These are phyloP conservation scores for Venturia oleaginea DNA, from an alignment of 2,329 filamentous ascomycete species.

Conservation along the genomic window DNA sequence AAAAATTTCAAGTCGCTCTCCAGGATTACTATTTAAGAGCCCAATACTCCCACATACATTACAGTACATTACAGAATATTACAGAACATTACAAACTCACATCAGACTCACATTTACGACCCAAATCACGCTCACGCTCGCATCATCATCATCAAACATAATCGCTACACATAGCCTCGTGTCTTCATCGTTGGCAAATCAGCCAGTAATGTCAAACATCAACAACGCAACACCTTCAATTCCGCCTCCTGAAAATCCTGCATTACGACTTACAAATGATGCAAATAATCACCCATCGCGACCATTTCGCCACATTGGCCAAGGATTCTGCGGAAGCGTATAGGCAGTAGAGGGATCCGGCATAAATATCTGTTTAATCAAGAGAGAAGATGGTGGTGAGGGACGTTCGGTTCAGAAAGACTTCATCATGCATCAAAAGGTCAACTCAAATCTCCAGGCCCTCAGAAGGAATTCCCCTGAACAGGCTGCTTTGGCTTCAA, in stretches of 20 bases:
- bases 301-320: slow-evolving; percentile 20
- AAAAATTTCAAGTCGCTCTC: too few relatives aligned
- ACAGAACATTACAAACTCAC: too few relatives aligned
- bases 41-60: too few relatives aligned
- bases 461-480: background rate
- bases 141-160: background rate
- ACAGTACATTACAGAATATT: too few relatives aligned
- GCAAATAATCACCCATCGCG: background rate
- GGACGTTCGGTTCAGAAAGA: slow-evolving; percentile 16
- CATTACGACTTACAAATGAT: background rate
- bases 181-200: background rate
- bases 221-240: background rate
- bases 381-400: slow-evolving; percentile 17
- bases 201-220: background rate
- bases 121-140: background rate
- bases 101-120: background rate
- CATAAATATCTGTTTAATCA: slow-evolving; percentile 3
- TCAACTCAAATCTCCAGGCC: background rate
- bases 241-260: background rate
- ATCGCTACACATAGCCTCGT: background rate
- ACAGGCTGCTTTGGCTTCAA: slow-evolving; percentile 14
- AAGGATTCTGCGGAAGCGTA: slow-evolving; percentile 17
- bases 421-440: slow-evolving; percentile 13
- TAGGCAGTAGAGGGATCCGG: slow-evolving; percentile 12
- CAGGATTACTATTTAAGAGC: too few relatives aligned